Conservation (phyloP, 2,329 filamentous ascomycete genomes). For the Pseudogymnoascus sp. region DNA sequence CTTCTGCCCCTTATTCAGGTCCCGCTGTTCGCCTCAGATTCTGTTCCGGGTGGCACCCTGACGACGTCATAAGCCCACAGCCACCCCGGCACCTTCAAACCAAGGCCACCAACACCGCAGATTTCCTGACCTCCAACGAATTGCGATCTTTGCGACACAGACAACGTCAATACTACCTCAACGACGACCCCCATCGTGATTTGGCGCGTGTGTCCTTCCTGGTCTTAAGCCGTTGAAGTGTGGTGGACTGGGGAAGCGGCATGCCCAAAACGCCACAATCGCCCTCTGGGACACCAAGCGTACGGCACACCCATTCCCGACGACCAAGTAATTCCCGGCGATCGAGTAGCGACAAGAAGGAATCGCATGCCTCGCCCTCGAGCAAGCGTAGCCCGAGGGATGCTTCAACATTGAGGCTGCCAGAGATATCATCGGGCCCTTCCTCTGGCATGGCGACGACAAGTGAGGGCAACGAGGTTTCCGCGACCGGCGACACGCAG, state of each 20-base stretch:
- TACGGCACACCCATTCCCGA: constrained; percentile 18
- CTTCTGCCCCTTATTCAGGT: constrained; percentile 4
- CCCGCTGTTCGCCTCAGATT: constrained; percentile 8
- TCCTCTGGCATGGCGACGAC: constrained; percentile 15
- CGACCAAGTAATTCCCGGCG: constrained; percentile 18
- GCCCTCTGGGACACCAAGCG: constrained; percentile 25
- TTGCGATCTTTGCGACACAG: background rate
- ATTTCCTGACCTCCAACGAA: constrained; percentile 9
- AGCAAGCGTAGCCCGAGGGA: constrained; percentile 23
- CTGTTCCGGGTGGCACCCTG: constrained; percentile 8
- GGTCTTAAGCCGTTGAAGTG: constrained; percentile 7
- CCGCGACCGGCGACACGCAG: constrained; percentile 5
- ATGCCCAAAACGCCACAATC: constrained; percentile 26
- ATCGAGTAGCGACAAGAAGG: constrained; percentile 22
- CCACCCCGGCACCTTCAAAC: constrained; percentile 1
- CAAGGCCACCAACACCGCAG: constrained; percentile 8
- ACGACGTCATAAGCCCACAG: constrained; percentile 11
- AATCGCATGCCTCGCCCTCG: constrained; percentile 14
- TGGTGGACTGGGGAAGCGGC: constrained; percentile 16
- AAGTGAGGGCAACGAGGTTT: constrained; percentile 10
- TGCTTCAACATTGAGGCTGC: constrained; percentile 15
- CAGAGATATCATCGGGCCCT: constrained; percentile 18
- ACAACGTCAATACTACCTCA: background rate
- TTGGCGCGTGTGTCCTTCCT: background rate
- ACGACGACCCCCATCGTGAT: background rate